Evolutionary conservation across 2,329 filamentous ascomycete genomes (phyloP).

Genomic region (Rhytidhysteron rufulum): DNA sequence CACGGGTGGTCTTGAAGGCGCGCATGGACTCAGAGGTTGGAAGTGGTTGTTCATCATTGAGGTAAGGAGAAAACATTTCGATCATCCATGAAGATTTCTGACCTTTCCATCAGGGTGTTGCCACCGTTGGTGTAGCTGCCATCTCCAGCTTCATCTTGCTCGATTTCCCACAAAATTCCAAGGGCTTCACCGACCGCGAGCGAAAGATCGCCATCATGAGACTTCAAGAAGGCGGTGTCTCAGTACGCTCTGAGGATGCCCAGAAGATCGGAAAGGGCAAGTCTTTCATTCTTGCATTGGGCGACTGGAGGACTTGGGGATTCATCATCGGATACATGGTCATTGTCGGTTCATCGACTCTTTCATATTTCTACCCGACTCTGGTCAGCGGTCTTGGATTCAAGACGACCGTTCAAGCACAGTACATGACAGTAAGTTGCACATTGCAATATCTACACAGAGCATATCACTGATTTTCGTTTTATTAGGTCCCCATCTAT

Average conservation of each 20-base stretch:
- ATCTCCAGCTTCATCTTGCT: slow-evolving; percentile 45
- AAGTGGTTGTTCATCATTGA: slow-evolving; percentile 53
- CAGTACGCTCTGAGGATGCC: slow-evolving; percentile 26
- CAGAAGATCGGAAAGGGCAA: slow-evolving; percentile 34
- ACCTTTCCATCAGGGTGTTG: slow-evolving; percentile 33
- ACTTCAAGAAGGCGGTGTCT: slow-evolving; percentile 42
- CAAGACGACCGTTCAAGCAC: slow-evolving; percentile 40
- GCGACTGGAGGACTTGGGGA: slow-evolving; percentile 46
- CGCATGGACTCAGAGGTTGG: slow-evolving; percentile 47
- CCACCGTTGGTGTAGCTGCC: slow-evolving; percentile 44
- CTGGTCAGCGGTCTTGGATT: slow-evolving; percentile 52
- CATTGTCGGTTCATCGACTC: slow-evolving; percentile 47
- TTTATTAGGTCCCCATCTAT: slow-evolving; percentile 47
- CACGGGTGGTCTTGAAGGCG: slow-evolving; percentile 44
- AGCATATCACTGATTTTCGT: background rate
- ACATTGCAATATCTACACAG: background rate
- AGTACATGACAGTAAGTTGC: slow-evolving; percentile 45
- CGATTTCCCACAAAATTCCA: slow-evolving; percentile 48
- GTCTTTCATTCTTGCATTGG: slow-evolving; percentile 38
- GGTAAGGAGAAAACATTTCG: too few relatives aligned
- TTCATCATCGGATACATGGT: slow-evolving; percentile 50
- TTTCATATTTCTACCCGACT: slow-evolving; percentile 54
- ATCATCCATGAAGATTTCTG: too few relatives aligned
- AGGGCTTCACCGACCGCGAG: slow-evolving; percentile 40
- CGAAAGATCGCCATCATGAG: slow-evolving; percentile 42